A percentile compares a stretch with the other conserved stretches of the same genome.
Conservation (phyloP, 805 yeast genomes). For the Candida gorgasii region DNA sequence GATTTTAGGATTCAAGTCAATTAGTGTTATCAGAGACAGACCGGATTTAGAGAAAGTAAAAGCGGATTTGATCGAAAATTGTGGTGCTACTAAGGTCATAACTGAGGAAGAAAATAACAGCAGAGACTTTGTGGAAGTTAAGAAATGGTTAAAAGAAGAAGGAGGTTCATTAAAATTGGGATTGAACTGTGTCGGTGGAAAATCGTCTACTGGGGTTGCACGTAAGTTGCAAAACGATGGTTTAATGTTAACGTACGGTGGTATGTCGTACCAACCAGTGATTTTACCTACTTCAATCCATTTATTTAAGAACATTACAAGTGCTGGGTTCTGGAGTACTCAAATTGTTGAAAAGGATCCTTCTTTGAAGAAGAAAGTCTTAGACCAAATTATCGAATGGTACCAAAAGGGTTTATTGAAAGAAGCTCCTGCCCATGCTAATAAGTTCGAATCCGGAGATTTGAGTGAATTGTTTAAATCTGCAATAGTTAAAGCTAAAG, state of each 20-base stretch:
- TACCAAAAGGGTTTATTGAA: conserved; percentile 40
- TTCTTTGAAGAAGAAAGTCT: conserved; percentile 36
- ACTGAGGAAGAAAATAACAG: conserved; percentile 84
- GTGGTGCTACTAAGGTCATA: conserved; percentile 87
- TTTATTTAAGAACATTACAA: conserved; percentile 84
- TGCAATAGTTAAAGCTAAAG: conserved; percentile 34
- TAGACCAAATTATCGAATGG: conserved; percentile 40
- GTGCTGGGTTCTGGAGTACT: conserved; percentile 94
- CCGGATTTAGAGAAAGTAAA: conserved; percentile 64
- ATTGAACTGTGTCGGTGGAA: conserved; percentile 92
- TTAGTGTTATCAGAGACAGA: conserved; percentile 86
- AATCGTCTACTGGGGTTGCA: conserved; percentile 76
- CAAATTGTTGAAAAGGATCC: conserved; percentile 38
- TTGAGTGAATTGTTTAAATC: conserved; percentile 31
- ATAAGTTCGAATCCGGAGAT: conserved; percentile 21
- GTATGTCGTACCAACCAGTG: conserved; percentile 96
- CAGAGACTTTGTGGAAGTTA: conserved; percentile 63
- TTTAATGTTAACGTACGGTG: conserved; percentile 88
- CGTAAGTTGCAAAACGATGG: conserved; percentile 78
- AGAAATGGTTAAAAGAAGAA: conserved; percentile 50
- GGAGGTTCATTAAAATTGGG: conserved; percentile 68
- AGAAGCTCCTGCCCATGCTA: conserved; percentile 38
- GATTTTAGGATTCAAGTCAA: conserved; percentile 74
- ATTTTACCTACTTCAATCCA: conserved; percentile 84
- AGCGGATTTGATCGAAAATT: conserved; percentile 48